Evolutionary conservation across 1,139 yeast genomes (phyloP), one percentile per base, ranked within the genome.

Genomic region (Ashbya aceris): DNA sequence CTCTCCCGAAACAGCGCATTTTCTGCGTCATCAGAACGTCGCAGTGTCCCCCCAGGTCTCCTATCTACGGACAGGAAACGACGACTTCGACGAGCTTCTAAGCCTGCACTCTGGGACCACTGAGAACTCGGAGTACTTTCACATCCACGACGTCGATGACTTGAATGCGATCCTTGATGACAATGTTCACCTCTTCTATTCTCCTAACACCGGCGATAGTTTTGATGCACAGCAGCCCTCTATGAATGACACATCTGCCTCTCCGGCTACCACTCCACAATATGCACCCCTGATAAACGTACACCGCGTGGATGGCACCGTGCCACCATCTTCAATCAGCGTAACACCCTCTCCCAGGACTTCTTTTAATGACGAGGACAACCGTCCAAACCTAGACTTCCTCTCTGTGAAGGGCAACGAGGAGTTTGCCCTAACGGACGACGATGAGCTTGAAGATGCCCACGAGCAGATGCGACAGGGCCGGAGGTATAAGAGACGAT

Each of bases 381-480:
- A 27, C 7, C 34, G 39, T 14, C 40, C 43, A 14, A 36, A 40
- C 27, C n/a, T 36, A 2, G 30, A 36, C 40, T 37, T 32, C 8
- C 39, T 42, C 2, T 36, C 45, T n/a, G 45, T 42, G 8, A 27
- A 39, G 12, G 17, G 33, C 7, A 40, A 40, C 12, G 43, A 40
- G 5, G 23, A 27, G 6, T 41, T 33, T 2, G 27, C 27, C 5
- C 23, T 32, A 11, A 36, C 39, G 10, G 45, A 40, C n/a, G 49
- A 45, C 23, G 37, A 17, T 34, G 42, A 34, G 6, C 11, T n/a
- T 9, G 27, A 42, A n/a, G 41, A 42, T 5, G 31, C 36, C 8
- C 44, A 54, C 40, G 56, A 52, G n/a, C 51, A 52, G 30, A 56
- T 55, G 54, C 48, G 57, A 10, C 45, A 47, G 30, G 61, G 60